phyloP scores from a whole-genome alignment of 2,329 filamentous ascomycete species.

The Trichoderma atrobrunneum region DNA sequence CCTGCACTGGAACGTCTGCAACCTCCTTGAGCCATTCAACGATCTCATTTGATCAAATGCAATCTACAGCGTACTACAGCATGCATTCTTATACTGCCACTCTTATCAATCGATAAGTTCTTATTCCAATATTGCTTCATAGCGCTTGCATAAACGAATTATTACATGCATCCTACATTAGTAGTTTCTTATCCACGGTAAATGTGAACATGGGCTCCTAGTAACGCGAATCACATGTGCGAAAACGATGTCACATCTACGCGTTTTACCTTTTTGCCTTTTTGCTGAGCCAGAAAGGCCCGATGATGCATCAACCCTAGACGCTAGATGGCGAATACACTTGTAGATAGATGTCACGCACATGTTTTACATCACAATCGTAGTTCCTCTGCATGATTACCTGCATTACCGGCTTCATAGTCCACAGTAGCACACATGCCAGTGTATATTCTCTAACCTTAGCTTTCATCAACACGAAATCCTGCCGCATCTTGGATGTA shows the following conservation, averaged over 20 bases:
- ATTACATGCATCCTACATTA: background rate
- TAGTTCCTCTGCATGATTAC: background rate
- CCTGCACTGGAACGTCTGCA: constrained; percentile 36
- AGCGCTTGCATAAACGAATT: background rate
- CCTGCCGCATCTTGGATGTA: background rate
- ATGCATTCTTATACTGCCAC: background rate
- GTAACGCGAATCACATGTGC: background rate
- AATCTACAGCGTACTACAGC: background rate
- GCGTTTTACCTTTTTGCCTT: background rate
- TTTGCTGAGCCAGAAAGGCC: background rate
- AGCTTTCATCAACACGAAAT: background rate
- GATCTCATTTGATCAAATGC: background rate
- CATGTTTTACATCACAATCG: background rate
- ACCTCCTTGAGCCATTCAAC: background rate
- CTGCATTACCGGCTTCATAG: background rate
- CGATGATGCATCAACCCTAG: background rate
- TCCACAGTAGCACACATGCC: background rate
- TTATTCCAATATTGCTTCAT: background rate
- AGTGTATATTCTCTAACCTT: background rate
- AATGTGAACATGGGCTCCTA: background rate
- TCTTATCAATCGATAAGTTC: background rate
- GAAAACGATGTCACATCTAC: background rate
- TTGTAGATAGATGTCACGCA: background rate
- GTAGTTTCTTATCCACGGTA: background rate
- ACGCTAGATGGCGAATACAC: background rate